Percentiles rank a stretch among this genome's conserved stretches.
Evolutionary conservation across 2,329 filamentous ascomycete species (phyloP).

Genomic region (Helotiales sp.): DNA sequence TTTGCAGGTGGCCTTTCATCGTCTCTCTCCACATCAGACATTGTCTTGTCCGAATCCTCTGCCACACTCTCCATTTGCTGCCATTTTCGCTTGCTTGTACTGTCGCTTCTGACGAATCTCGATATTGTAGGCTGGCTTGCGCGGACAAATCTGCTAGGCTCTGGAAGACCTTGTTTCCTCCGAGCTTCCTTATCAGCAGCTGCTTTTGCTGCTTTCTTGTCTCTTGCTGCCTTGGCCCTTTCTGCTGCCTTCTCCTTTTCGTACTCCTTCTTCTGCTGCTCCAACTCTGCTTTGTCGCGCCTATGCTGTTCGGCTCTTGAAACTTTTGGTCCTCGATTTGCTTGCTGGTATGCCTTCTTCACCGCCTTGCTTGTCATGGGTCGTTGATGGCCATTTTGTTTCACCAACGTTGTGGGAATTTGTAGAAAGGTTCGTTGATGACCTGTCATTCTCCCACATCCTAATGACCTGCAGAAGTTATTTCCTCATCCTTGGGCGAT

Average conservation of each 20-base stretch:
- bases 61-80: constrained; percentile 28
- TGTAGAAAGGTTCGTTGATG: constrained; percentile 52
- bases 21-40: background rate
- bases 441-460: constrained; percentile 32
- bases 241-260: constrained; percentile 58
- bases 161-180: constrained; percentile 57
- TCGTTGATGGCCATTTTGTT: constrained; percentile 36
- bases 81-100: constrained; percentile 32
- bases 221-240: constrained; percentile 55
- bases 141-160: constrained; percentile 53
- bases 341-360: constrained; percentile 52
- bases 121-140: constrained; percentile 64
- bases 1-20: constrained; percentile 23
- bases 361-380: constrained; percentile 57
- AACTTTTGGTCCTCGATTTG: constrained; percentile 48
- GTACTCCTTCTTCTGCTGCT: constrained; percentile 54
- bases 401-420: constrained; percentile 45
- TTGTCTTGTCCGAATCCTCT: constrained; percentile 30
- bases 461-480: background rate
- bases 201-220: constrained; percentile 62
- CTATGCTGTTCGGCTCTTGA: constrained; percentile 46
- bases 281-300: constrained; percentile 48
- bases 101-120: constrained; percentile 50
- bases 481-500: background rate
- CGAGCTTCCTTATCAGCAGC: constrained; percentile 54